Conservation (phyloP, 768 basidiomycete species). For the Hygrophorus russula region DNA sequence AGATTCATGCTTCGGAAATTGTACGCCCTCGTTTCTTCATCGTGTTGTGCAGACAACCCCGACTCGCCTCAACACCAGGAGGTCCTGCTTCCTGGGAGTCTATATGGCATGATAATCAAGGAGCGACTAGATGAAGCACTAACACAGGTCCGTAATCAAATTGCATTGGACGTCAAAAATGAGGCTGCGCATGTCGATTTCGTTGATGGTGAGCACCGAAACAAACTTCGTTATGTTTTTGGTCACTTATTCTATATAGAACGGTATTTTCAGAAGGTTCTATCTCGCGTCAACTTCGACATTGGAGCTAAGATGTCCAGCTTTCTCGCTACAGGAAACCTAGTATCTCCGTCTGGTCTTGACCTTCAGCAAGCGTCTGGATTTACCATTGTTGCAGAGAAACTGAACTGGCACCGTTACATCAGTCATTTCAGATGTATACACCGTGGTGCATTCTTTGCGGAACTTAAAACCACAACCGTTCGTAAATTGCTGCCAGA, state of each 20-base stretch:
- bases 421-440: constrained; percentile 98
- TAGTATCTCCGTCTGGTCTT: constrained; percentile 88
- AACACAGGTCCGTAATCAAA: constrained; percentile 56
- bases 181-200: constrained; percentile 72
- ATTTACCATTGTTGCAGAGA: constrained; percentile 99
- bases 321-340: constrained; percentile 95
- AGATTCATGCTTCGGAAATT: constrained; percentile 98
- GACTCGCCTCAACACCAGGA: constrained; percentile 99
- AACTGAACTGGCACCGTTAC: constrained; percentile 97
- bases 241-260: constrained; percentile 28
- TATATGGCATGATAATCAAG: constrained; percentile 98
- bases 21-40: constrained; percentile 80
- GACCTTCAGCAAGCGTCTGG: constrained; percentile 96
- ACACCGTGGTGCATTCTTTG: constrained; percentile 98
- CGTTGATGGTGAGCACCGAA: constrained; percentile 55
- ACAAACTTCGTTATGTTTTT: constrained; percentile 1
- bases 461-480: constrained; percentile 94
- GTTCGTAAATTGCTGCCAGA: constrained; percentile 95
- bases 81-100: constrained; percentile 81
- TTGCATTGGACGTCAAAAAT: constrained; percentile 64
- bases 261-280: constrained; percentile 67
- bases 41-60: constrained; percentile 90
- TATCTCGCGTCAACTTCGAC: constrained; percentile 79
- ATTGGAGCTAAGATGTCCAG: constrained; percentile 84
- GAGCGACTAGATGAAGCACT: constrained; percentile 90